A percentile compares a stretch with the other conserved stretches of the same genome.
These are phyloP conservation scores for Ailanthus altissimus DNA, from an alignment of 345 rosid species.

Conservation along the genomic window DNA sequence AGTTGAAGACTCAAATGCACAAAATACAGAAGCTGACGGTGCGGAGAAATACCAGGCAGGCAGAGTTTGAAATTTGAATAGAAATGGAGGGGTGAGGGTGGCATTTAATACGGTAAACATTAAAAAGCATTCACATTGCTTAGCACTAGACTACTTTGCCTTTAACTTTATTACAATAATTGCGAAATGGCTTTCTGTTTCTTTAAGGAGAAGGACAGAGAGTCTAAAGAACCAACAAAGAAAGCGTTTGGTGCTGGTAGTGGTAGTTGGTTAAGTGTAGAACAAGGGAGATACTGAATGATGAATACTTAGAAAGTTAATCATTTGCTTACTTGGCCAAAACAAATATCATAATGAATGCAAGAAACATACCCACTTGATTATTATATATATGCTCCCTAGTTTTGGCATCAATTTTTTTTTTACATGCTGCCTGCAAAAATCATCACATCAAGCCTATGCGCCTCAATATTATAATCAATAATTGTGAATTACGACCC, in stretches of 20 bases:
- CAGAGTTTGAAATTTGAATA: conserved; percentile 34
- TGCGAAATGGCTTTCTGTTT: conserved; percentile 47
- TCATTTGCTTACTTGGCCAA: conserved; percentile 22
- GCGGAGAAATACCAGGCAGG: neutral
- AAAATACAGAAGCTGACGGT: conserved; percentile 12
- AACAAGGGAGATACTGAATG: conserved; percentile 42
- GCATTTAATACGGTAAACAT: conserved; percentile 25
- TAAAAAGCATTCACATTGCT: conserved; percentile 32
- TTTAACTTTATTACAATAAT: conserved; percentile 37
- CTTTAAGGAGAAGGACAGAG: conserved; percentile 50
- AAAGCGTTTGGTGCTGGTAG: conserved; percentile 33
- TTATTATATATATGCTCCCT: neutral
- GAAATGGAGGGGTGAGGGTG: conserved; percentile 25
- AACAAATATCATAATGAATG: conserved; percentile 12
- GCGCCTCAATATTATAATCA: no score
- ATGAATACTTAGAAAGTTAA: conserved; percentile 25
- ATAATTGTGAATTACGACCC: neutral
- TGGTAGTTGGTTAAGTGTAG: conserved; percentile 54
- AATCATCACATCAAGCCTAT: neutral
- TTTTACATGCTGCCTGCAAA: neutral
- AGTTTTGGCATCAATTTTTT: neutral
- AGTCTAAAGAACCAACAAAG: conserved; percentile 13
- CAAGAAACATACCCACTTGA: conserved; percentile 1
- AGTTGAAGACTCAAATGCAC: neutral
- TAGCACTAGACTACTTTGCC: neutral